Evolutionary conservation across 495 filamentous ascomycete genomes (phyloP).

Genomic region (Penicillium psychrofluorescens): DNA sequence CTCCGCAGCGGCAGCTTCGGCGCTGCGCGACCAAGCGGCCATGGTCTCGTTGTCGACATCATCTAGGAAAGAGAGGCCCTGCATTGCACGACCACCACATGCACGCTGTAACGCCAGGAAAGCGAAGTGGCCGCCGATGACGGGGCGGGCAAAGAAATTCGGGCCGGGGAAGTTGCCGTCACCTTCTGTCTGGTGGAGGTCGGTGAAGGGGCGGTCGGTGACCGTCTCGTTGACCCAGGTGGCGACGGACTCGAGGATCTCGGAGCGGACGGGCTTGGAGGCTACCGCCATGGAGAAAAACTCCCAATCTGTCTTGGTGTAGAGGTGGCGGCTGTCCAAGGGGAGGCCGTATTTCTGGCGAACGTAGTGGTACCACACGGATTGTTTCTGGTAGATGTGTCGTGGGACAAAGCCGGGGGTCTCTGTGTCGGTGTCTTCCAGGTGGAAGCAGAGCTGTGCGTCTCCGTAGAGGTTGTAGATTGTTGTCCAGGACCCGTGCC

Average conservation of each 20-base stretch:
- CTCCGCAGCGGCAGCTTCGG: slow-evolving; percentile 19
- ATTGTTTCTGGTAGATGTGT: slow-evolving; percentile 74
- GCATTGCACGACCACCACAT: slow-evolving; percentile 62
- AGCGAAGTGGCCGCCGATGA: slow-evolving; percentile 83
- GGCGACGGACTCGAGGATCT: slow-evolving; percentile 72
- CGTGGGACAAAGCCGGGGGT: slow-evolving; percentile 54
- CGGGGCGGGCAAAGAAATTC: slow-evolving; percentile 74
- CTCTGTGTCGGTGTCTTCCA: slow-evolving; percentile 35
- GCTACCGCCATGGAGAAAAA: slow-evolving; percentile 82
- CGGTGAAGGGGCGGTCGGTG: slow-evolving; percentile 72
- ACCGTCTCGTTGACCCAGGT: slow-evolving; percentile 81
- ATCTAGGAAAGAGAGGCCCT: slow-evolving; percentile 59
- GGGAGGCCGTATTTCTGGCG: slow-evolving; percentile 76
- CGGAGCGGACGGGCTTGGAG: slow-evolving; percentile 52
- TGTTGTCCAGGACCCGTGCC: slow-evolving; percentile 94
- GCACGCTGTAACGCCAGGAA: slow-evolving; percentile 71
- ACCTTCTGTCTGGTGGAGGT: slow-evolving; percentile 75
- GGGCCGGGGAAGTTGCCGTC: slow-evolving; percentile 59
- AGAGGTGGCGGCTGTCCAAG: slow-evolving; percentile 78
- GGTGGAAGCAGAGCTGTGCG: slow-evolving; percentile 72
- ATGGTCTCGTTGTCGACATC: slow-evolving; percentile 17
- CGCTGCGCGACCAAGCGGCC: slow-evolving; percentile 13
- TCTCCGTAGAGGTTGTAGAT: slow-evolving; percentile 89
- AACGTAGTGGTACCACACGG: slow-evolving; percentile 80
- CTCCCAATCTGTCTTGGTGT: slow-evolving; percentile 91